Evolutionary conservation across 371 early-diverging fungal genomes (phyloP), one percentile per base, ranked within the genome.

Genomic region (Mycotypha africana): DNA sequence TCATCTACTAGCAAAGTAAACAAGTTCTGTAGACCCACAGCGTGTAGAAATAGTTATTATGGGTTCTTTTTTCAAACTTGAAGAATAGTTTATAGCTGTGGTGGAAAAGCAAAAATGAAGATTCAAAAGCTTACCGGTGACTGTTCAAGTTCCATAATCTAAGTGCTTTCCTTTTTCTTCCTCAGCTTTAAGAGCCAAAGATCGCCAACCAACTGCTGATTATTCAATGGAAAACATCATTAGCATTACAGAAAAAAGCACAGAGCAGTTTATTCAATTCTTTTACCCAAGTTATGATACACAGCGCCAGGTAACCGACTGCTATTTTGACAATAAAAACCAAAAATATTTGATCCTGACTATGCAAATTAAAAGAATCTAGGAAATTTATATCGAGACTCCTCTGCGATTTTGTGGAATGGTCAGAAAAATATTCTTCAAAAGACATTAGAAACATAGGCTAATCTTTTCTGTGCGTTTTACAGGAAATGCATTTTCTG

Each of bases 341-440:
- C 34, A n/a, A n/a, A n/a, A n/a, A 11, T 33, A 14, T 33, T 33
- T 33, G 34, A 14, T 33, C 15, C 15, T 33, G 12, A 28, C 30
- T 8, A 28, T 28, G 30, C 6, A 28, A 6, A 8, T 6, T 44
- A 14, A 9, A 16, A 78, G 73, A 53, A 70, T 15, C 55, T 87
- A 38, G 65, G 67, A 16, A 79, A 71, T 31, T 53, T 86, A 6
- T 89, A 89, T 58, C 72, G 79, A 36, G 82, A 79, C 42, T 66
- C 53, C 22, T 83, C 86, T 12, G 81, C 83, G 4, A 82, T 89
- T 22, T 60, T 86, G 21, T 86, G 86, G 86, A 86, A 86, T 60
- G 88, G 88, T 69, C 79, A 65, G 30, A 20, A 12, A 20, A 24
- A n/a, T n/a, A n/a, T n/a, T n/a, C n/a, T n/a, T n/a, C n/a, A n/a